These are phyloP conservation scores for Aristolochia contorta DNA, from an alignment of 164 flowering plant species.

Conservation along the genomic window DNA sequence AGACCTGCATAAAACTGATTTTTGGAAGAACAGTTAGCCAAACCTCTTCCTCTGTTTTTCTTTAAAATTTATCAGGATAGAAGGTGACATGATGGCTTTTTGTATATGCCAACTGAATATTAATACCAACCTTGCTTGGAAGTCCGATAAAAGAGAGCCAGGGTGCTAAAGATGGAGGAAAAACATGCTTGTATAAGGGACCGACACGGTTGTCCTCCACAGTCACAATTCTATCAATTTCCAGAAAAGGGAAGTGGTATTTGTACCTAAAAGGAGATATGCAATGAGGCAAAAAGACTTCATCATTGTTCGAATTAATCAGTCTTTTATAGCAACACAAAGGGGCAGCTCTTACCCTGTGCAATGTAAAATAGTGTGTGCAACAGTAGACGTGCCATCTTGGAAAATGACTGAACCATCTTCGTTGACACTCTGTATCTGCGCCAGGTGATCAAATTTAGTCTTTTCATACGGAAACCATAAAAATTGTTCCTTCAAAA, in stretches of 20 bases:
- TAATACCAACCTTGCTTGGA: slow-evolving; percentile 25
- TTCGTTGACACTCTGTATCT: slow-evolving; percentile 40
- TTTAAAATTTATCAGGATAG: no score
- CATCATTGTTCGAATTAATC: neutral
- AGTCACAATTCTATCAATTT: slow-evolving; percentile 39
- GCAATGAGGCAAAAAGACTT: neutral
- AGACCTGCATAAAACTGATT: neutral
- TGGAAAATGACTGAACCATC: slow-evolving; percentile 50
- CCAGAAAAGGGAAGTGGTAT: slow-evolving; percentile 75
- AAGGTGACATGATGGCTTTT: no score
- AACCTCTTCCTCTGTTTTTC: no score
- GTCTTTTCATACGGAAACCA: neutral
- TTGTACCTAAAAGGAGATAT: slow-evolving; percentile 45
- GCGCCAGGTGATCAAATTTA: slow-evolving; percentile 13
- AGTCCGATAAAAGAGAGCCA: slow-evolving; percentile 80
- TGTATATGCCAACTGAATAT: no score
- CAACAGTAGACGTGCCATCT: slow-evolving; percentile 36
- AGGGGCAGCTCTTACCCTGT: slow-evolving; percentile 42
- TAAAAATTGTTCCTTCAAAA: neutral
- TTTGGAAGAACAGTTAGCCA: neutral
- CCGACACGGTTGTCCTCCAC: slow-evolving; percentile 86
- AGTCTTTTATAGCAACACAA: neutral
- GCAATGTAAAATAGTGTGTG: slow-evolving; percentile 60
- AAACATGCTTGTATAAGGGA: slow-evolving; percentile 74
- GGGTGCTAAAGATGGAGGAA: slow-evolving; percentile 78